These are phyloP conservation scores for Fusarium neocosmosporiellum DNA, from an alignment of 2,329 filamentous ascomycete species.

Conservation along the genomic window DNA sequence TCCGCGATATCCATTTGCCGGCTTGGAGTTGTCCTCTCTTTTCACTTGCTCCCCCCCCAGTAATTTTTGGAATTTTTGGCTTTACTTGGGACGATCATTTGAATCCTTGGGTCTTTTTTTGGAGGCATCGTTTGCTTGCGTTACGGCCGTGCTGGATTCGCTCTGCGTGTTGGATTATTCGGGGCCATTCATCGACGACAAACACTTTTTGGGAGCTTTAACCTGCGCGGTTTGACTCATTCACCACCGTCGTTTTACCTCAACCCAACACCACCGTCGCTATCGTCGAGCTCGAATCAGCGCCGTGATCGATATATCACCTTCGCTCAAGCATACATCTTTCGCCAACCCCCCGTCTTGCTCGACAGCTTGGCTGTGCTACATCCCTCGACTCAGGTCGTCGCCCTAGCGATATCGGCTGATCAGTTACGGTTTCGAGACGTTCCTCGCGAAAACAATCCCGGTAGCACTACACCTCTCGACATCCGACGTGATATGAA, in stretches of 20 bases:
- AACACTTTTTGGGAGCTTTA: slow-evolving; percentile 13
- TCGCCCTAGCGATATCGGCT: slow-evolving; percentile 28
- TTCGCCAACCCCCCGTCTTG: slow-evolving; percentile 9
- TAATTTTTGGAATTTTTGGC: slow-evolving; percentile 32
- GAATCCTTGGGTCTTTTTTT: slow-evolving; percentile 19
- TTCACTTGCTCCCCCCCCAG: slow-evolving; percentile 7
- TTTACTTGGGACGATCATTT: slow-evolving; percentile 34
- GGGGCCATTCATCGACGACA: slow-evolving; percentile 17
- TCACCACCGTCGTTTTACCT: slow-evolving; percentile 6
- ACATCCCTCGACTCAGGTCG: slow-evolving; percentile 34
- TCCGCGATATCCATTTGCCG: slow-evolving; percentile 22
- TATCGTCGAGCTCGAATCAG: slow-evolving; percentile 14
- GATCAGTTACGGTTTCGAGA: slow-evolving; percentile 26
- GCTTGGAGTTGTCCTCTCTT: slow-evolving; percentile 23
- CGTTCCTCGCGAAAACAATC: slow-evolving; percentile 15
- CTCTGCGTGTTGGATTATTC: slow-evolving; percentile 11
- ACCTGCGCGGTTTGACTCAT: slow-evolving; percentile 14
- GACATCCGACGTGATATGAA: slow-evolving; percentile 40
- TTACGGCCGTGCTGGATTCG: slow-evolving; percentile 8
- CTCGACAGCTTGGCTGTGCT: slow-evolving; percentile 31
- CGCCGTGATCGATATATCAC: slow-evolving; percentile 2
- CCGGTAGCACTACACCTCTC: slow-evolving; percentile 25
- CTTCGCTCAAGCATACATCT: slow-evolving; percentile 1
- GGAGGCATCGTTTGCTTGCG: slow-evolving; percentile 17
- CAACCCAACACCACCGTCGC: slow-evolving; percentile 2